phyloP scores from a whole-genome alignment of 495 filamentous ascomycete genomes.

The Darksidea phi region DNA sequence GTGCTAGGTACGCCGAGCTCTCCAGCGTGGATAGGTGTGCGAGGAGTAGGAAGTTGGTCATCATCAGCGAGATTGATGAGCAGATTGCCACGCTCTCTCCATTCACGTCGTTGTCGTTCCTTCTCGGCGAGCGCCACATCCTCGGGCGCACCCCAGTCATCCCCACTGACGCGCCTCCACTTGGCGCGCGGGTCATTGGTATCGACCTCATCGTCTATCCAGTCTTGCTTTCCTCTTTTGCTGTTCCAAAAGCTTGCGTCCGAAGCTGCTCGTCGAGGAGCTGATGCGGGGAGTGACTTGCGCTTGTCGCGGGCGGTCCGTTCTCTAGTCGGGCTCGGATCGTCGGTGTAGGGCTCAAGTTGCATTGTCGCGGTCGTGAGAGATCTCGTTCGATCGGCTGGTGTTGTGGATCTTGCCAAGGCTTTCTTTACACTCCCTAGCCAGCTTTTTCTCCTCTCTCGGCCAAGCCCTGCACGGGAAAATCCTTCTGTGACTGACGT shows the following conservation, averaged over 20 bases:
- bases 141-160: slow-evolving; percentile 38
- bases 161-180: slow-evolving; percentile 30
- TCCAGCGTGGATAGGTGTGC: slow-evolving; percentile 1
- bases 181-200: slow-evolving; percentile 20
- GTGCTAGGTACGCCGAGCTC: slow-evolving; percentile 22
- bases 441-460: slow-evolving; percentile 48
- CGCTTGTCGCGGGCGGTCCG: slow-evolving; percentile 25
- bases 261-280: slow-evolving; percentile 53
- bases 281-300: slow-evolving; percentile 12
- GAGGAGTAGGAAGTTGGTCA: slow-evolving; percentile 14
- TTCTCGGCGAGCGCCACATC: slow-evolving; percentile 27
- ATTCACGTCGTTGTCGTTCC: slow-evolving; percentile 14
- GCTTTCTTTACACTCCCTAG: slow-evolving; percentile 59
- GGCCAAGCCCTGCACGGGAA: background rate
- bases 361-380: slow-evolving; percentile 19
- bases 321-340: slow-evolving; percentile 23
- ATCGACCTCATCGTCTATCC: slow-evolving; percentile 36
- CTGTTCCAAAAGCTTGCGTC: slow-evolving; percentile 61
- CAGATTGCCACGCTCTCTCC: slow-evolving; percentile 19
- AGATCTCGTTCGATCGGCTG: slow-evolving; percentile 24
- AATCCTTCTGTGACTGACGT: slow-evolving; percentile 4
- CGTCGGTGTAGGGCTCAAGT: slow-evolving; percentile 15
- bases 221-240: slow-evolving; percentile 50
- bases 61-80: slow-evolving; percentile 32
- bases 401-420: slow-evolving; percentile 42